A percentile compares a stretch with the other conserved stretches of the same genome.
These are phyloP conservation scores for Bothriochloa decipiens DNA, from an alignment of 176 grass and related monocot species.

Conservation along the genomic window DNA sequence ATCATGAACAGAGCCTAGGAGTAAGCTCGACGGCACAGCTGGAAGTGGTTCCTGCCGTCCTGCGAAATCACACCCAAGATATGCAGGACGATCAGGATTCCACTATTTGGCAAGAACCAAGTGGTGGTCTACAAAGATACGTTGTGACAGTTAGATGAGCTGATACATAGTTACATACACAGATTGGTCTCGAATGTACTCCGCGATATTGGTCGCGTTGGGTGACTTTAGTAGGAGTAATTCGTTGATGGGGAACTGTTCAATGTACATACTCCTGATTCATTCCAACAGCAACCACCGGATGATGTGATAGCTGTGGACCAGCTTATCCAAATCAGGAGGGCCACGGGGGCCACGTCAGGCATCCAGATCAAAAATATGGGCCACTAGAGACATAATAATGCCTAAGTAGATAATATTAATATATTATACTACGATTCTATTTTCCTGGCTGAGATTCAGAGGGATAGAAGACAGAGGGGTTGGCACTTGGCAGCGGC, in stretches of 20 bases:
- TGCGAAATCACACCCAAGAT: not conserved
- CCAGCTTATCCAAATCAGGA: conserved; percentile 16
- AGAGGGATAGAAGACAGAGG: not conserved
- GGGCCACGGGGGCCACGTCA: not conserved
- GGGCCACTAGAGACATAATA: not conserved
- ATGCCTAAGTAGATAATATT: not conserved
- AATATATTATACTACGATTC: not conserved
- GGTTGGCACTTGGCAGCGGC: conserved; percentile 15
- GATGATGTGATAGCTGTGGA: conserved; percentile 8
- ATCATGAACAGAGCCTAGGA: not conserved
- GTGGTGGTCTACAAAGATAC: conserved; percentile 13
- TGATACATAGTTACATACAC: not conserved
- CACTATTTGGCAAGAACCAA: not conserved
- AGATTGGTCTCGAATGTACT: not conserved
- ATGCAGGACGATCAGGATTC: not conserved
- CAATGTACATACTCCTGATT: not conserved
- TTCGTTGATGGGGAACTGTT: not conserved
- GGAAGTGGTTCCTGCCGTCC: conserved; percentile 3
- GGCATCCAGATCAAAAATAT: conserved; percentile 21
- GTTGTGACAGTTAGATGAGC: not conserved
- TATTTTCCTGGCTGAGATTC: conserved; percentile 25
- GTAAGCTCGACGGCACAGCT: not conserved
- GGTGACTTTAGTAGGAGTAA: not conserved
- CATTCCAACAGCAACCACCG: not conserved
- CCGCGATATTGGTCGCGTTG: not conserved